Evolutionary conservation across 2,329 filamentous ascomycete genomes (phyloP).

Genomic region (Exophiala calicioides): DNA sequence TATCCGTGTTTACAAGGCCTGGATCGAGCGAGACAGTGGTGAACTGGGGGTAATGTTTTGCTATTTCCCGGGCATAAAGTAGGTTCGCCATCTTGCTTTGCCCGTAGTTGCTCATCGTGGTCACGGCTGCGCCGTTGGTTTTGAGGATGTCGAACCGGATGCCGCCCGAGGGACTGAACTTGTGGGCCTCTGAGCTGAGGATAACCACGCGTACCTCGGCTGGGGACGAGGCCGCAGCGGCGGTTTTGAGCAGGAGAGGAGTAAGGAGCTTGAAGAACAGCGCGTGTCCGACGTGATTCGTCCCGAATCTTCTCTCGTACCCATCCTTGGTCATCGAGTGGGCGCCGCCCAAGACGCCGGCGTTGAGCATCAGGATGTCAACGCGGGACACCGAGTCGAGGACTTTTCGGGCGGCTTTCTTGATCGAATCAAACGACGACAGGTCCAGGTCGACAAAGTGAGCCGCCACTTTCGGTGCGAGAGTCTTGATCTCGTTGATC

Average conservation of each 20-base stretch:
- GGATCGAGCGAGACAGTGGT: constrained; percentile 50
- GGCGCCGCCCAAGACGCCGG: constrained; percentile 46
- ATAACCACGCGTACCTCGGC: constrained; percentile 32
- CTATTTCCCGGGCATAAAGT: constrained; percentile 47
- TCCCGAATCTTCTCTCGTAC: constrained; percentile 53
- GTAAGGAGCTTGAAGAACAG: constrained; percentile 44
- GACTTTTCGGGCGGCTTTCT: constrained; percentile 41
- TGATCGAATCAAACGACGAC: constrained; percentile 46
- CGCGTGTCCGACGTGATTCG: constrained; percentile 54
- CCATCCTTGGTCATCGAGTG: constrained; percentile 46
- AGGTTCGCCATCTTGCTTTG: constrained; percentile 55
- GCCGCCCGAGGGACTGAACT: constrained; percentile 22
- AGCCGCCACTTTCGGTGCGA: constrained; percentile 29
- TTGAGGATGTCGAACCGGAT: constrained; percentile 28
- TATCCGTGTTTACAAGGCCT: constrained; percentile 32
- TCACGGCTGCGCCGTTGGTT: constrained; percentile 6
- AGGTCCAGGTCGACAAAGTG: constrained; percentile 50
- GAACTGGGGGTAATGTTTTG: constrained; percentile 47
- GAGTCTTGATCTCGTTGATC: constrained; percentile 41
- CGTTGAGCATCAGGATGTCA: constrained; percentile 33
- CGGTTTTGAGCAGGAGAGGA: constrained; percentile 34
- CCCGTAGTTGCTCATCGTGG: constrained; percentile 44
- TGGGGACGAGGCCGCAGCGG: constrained; percentile 28
- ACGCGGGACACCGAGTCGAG: neutral
- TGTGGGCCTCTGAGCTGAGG: constrained; percentile 28